Conservation (phyloP, 108 stramenopile species). For the Skeletonema costatum region DNA sequence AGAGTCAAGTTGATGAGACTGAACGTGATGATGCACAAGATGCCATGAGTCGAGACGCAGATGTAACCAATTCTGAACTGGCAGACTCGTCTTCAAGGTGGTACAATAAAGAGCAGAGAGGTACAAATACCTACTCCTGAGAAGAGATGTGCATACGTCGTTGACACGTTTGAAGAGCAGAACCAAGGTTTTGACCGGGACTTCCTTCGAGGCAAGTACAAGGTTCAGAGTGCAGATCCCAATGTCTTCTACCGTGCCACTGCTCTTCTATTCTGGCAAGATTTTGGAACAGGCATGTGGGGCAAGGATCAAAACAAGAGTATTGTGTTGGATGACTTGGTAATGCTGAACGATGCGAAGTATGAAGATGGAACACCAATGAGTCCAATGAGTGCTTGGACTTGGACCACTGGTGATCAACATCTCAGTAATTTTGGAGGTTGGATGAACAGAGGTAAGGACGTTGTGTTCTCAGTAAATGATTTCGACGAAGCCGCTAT, state of each 20-base stretch:
- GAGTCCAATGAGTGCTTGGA: conserved; percentile 49
- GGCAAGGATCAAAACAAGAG: conserved; percentile 17
- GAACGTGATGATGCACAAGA: neutral
- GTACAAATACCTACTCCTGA: conserved; percentile 24
- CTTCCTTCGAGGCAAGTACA: conserved; percentile 41
- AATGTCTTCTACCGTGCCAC: conserved; percentile 69
- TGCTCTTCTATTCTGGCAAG: conserved; percentile 59
- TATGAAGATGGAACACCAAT: conserved; percentile 49
- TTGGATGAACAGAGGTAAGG: conserved; percentile 55
- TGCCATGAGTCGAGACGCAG: neutral
- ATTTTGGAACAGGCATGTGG: conserved; percentile 50
- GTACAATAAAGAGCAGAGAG: neutral
- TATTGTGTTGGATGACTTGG: conserved; percentile 33
- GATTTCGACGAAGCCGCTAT: conserved; percentile 77
- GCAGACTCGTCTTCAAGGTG: neutral
- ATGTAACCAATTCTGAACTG: neutral
- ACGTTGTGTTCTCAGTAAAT: conserved; percentile 69
- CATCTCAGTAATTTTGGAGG: conserved; percentile 72
- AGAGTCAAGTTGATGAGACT: neutral
- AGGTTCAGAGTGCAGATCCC: conserved; percentile 39
- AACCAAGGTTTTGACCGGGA: conserved; percentile 23
- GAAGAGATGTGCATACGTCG: conserved; percentile 48
- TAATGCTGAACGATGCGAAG: conserved; percentile 24
- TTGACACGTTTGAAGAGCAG: conserved; percentile 29
- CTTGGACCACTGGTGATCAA: conserved; percentile 76